These are phyloP conservation scores for Zymoseptoria brevis DNA, from an alignment of 2,329 filamentous ascomycete genomes.

Conservation along the genomic window DNA sequence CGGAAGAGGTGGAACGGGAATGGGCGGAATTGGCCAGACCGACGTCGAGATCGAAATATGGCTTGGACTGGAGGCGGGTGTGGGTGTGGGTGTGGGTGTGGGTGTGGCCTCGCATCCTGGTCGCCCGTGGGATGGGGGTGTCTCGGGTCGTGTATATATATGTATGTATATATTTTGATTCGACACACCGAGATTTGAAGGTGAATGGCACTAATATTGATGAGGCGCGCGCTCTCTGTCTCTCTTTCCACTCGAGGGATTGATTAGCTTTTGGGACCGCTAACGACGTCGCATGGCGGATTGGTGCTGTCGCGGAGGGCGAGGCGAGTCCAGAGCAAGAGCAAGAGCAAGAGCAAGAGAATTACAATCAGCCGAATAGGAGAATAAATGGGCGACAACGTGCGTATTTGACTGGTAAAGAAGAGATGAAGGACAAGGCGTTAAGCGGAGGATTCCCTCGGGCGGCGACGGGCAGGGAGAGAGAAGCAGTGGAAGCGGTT, in stretches of 20 bases:
- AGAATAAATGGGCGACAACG: conserved; percentile 8
- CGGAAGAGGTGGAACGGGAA: conserved; percentile 2
- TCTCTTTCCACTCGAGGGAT: neutral
- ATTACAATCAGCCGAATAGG: neutral
- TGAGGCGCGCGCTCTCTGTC: neutral
- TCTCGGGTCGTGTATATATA: neutral
- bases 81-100: neutral
- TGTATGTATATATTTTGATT: too few relatives aligned
- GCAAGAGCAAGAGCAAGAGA: conserved; percentile 1
- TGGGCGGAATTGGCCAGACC: conserved; percentile 13
- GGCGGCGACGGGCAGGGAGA: neutral
- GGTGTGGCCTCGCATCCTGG: conserved; percentile 2
- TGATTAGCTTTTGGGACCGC: neutral
- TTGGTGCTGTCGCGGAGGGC: neutral
- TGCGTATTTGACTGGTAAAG: conserved; percentile 12
- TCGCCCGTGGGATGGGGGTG: neutral
- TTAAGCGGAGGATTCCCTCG: neutral
- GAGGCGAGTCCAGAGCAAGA: neutral
- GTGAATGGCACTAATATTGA: conserved; percentile 7
- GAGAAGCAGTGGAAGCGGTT: neutral
- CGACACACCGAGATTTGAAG: neutral
- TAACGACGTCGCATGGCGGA: neutral
- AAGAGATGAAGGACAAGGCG: neutral
- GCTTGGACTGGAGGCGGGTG: conserved; percentile 12
- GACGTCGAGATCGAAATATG: conserved; percentile 16